A percentile compares a stretch with the other conserved stretches of the same genome.
Evolutionary conservation across 805 yeast genomes (phyloP).

Genomic region (Ogataea wickerhamii): DNA sequence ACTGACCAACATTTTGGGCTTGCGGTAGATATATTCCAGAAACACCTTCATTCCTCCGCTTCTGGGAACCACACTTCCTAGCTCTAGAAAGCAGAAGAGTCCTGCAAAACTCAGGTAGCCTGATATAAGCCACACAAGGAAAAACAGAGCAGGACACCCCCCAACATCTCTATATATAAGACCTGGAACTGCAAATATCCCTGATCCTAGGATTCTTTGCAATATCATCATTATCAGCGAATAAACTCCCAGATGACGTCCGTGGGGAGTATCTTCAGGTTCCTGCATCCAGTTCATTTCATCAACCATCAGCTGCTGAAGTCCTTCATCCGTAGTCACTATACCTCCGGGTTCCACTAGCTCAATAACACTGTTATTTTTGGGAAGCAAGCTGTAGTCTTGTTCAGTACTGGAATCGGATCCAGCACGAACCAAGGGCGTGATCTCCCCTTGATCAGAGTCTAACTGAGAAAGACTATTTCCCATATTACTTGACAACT

Average conservation of each 20-base stretch:
- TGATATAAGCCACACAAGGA: constrained; percentile 60
- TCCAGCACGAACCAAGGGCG: background rate
- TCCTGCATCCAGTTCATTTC: constrained; percentile 26
- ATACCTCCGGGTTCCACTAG: background rate
- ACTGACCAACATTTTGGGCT: constrained; percentile 52
- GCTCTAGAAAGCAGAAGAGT: constrained; percentile 59
- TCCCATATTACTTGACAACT: background rate
- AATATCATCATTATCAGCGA: constrained; percentile 63
- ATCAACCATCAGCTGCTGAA: constrained; percentile 16
- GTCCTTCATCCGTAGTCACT: constrained; percentile 9
- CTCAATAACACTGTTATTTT: background rate
- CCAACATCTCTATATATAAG: constrained; percentile 66
- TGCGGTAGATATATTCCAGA: constrained; percentile 60
- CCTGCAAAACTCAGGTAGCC: constrained; percentile 65
- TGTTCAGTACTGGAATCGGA: background rate
- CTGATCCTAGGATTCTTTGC: constrained; percentile 72
- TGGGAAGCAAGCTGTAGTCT: background rate
- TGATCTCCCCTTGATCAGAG: background rate
- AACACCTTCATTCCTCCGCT: constrained; percentile 77
- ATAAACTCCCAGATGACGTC: constrained; percentile 67
- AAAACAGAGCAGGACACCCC: constrained; percentile 58
- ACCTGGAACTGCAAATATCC: constrained; percentile 71
- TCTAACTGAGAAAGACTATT: background rate
- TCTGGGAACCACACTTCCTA: constrained; percentile 68
- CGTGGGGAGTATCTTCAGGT: constrained; percentile 61